phyloP scores from a whole-genome alignment of 2,329 filamentous ascomycete genomes.

The Eurotiales sp. region DNA sequence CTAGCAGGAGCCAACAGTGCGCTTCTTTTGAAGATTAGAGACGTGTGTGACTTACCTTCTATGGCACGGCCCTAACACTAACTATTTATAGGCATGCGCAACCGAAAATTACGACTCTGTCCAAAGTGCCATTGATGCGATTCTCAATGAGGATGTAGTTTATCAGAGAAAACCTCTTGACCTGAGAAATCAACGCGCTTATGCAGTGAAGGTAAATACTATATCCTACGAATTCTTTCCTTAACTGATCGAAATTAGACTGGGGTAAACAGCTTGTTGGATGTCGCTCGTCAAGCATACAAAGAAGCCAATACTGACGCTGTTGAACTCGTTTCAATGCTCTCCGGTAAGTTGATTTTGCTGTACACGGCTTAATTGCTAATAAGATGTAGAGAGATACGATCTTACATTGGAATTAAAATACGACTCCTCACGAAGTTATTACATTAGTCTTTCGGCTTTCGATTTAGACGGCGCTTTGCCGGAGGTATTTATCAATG shows the following conservation, averaged over 20 bases:
- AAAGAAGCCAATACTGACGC: slow-evolving; percentile 82
- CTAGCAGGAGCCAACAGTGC: slow-evolving; percentile 61
- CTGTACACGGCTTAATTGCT: slow-evolving; percentile 14
- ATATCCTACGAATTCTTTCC: background rate
- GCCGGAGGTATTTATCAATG: slow-evolving; percentile 73
- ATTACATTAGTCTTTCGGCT: slow-evolving; percentile 67
- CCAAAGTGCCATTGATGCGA: slow-evolving; percentile 60
- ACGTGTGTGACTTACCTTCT: slow-evolving; percentile 38
- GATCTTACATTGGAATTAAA: slow-evolving; percentile 63
- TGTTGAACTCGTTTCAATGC: slow-evolving; percentile 62
- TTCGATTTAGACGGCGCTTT: slow-evolving; percentile 58
- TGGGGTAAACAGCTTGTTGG: slow-evolving; percentile 78
- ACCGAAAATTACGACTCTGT: slow-evolving; percentile 60
- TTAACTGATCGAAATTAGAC: slow-evolving; percentile 46
- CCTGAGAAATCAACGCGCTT: slow-evolving; percentile 82
- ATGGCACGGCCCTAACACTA: background rate
- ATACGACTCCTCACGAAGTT: slow-evolving; percentile 73
- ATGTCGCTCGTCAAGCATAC: slow-evolving; percentile 83
- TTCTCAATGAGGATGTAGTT: slow-evolving; percentile 75
- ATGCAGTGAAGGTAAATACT: slow-evolving; percentile 64
- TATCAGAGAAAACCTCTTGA: slow-evolving; percentile 79
- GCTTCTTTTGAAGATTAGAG: slow-evolving; percentile 64
- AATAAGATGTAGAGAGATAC: slow-evolving; percentile 48
- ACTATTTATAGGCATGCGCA: slow-evolving; percentile 54
- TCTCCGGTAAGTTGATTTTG: slow-evolving; percentile 54